These are phyloP conservation scores for Senna siamea DNA, from an alignment of 306 rosid species.

Conservation along the genomic window DNA sequence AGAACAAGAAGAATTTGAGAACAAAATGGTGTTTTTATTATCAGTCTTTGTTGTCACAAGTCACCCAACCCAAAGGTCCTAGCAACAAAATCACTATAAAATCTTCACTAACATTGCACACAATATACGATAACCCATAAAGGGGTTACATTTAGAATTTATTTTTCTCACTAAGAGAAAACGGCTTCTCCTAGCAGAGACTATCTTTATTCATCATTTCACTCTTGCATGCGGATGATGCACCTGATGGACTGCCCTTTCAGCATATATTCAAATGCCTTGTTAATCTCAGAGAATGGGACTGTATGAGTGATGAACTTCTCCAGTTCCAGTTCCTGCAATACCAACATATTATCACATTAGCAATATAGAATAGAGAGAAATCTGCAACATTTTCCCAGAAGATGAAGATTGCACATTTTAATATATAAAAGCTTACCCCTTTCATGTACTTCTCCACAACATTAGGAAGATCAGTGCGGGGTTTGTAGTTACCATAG, in stretches of 20 bases:
- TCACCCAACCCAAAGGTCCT: background rate
- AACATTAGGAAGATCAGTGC: slow-evolving; percentile 52
- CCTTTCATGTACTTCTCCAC: slow-evolving; percentile 62
- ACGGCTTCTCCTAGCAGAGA: background rate
- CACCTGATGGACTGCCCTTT: slow-evolving; percentile 73
- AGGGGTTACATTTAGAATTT: slow-evolving; percentile 21
- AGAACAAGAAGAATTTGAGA: too few relatives aligned
- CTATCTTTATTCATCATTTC: slow-evolving; percentile 1
- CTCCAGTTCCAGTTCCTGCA: slow-evolving; percentile 76
- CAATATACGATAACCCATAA: background rate
- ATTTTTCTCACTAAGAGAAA: background rate
- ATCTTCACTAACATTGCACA: background rate
- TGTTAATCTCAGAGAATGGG: slow-evolving; percentile 71
- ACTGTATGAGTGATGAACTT: slow-evolving; percentile 78
- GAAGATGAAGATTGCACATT: background rate
- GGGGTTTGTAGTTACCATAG: slow-evolving; percentile 62
- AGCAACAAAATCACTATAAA: background rate
- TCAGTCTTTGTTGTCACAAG: too few relatives aligned
- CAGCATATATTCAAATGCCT: slow-evolving; percentile 77
- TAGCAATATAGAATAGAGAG: background rate
- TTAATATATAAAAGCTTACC: slow-evolving; percentile 46
- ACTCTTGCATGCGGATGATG: slow-evolving; percentile 59
- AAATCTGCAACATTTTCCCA: too few relatives aligned
- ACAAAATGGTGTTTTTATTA: too few relatives aligned
- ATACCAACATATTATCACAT: slow-evolving; percentile 4